Conservation (phyloP, 805 yeast genomes). For the Pichia kluyveri region DNA sequence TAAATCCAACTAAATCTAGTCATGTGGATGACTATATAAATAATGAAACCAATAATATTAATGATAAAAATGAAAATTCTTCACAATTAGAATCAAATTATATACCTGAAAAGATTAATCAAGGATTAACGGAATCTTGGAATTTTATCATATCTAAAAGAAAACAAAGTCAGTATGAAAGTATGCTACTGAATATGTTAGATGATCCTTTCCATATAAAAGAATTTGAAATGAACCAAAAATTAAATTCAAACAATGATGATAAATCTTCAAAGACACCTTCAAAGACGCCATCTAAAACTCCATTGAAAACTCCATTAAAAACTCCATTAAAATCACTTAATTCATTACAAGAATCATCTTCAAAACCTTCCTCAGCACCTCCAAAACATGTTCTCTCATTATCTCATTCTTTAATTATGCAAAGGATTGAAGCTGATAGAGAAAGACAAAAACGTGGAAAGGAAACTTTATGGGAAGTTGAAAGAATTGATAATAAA, state of each 20-base stretch:
- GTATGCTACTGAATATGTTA: slow-evolving; percentile 32
- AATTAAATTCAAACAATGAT: not conserved
- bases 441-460: slow-evolving; percentile 82
- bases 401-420: slow-evolving; percentile 38
- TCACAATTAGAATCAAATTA: slow-evolving; percentile 1
- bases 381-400: slow-evolving; percentile 1
- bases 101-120: slow-evolving; percentile 7
- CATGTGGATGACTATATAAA: slow-evolving; percentile 10
- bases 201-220: slow-evolving; percentile 8
- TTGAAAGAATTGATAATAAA: slow-evolving; percentile 32
- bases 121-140: slow-evolving; percentile 32
- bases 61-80: not conserved
- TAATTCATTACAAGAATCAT: not conserved
- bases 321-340: not conserved
- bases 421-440: slow-evolving; percentile 84
- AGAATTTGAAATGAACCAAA: not conserved
- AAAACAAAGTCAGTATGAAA: slow-evolving; percentile 43
- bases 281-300: not conserved
- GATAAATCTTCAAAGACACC: slow-evolving; percentile 1
- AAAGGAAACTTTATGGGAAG: slow-evolving; percentile 75
- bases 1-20: slow-evolving; percentile 9
- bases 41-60: not conserved
- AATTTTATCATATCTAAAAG: slow-evolving; percentile 35
- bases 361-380: not conserved
- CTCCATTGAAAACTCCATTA: not conserved